These are phyloP conservation scores for Pythium pectinolyticum DNA, from an alignment of 352 stramenopile species.

Conservation along the genomic window DNA sequence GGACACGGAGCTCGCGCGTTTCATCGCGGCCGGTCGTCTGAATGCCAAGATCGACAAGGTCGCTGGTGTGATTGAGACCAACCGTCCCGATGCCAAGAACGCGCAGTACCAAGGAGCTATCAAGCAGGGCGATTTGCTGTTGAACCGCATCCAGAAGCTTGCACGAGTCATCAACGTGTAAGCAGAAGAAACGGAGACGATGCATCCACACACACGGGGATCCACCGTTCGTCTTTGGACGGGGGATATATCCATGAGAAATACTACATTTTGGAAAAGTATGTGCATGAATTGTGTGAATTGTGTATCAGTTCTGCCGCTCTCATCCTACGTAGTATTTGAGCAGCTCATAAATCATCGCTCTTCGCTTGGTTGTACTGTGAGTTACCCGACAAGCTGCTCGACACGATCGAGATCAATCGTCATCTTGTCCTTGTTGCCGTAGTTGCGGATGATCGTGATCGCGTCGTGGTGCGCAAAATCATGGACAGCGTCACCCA, in stretches of 20 bases:
- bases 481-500: conserved; percentile 46
- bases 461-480: conserved; percentile 65
- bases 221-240: too few relatives aligned
- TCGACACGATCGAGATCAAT: conserved; percentile 51
- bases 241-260: too few relatives aligned
- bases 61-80: conserved; percentile 97
- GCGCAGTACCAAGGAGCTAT: conserved; percentile 98
- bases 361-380: not conserved
- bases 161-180: conserved; percentile 94
- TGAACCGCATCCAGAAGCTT: conserved; percentile 99
- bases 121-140: conserved; percentile 97
- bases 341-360: conserved; percentile 5
- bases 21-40: conserved; percentile 96
- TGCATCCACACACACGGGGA: too few relatives aligned
- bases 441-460: conserved; percentile 67
- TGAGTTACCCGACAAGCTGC: conserved; percentile 43
- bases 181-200: not conserved
- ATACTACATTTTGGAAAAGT: too few relatives aligned
- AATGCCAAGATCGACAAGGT: conserved; percentile 99
- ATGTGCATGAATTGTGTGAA: too few relatives aligned
- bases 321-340: not conserved
- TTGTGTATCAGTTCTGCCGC: too few relatives aligned
- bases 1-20: conserved; percentile 96
- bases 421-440: conserved; percentile 58
- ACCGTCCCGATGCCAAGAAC: conserved; percentile 98